These are phyloP conservation scores for Suillus discolor DNA, from an alignment of 768 basidiomycete genomes.

Conservation along the genomic window DNA sequence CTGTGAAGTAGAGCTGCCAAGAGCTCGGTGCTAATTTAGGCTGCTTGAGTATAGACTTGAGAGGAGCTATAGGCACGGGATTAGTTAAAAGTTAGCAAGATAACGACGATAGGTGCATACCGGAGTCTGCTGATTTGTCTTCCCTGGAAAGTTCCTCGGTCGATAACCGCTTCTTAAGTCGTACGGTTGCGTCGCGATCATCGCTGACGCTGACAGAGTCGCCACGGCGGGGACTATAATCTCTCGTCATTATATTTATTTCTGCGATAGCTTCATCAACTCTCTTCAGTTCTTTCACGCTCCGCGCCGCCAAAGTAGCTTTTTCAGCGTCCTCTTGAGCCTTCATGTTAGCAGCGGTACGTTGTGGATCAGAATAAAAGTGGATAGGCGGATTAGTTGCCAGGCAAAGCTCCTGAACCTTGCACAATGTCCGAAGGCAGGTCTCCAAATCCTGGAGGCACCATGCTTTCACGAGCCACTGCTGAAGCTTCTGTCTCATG, in stretches of 20 bases:
- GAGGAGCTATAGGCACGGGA: conserved; percentile 47
- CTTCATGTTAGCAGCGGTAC: not conserved
- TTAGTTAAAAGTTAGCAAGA: conserved; percentile 32
- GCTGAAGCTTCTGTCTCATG: not conserved
- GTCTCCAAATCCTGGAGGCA: not conserved
- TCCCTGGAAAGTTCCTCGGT: conserved; percentile 40
- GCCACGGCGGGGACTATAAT: conserved; percentile 62
- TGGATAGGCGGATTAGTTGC: not conserved
- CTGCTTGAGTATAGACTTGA: conserved; percentile 80
- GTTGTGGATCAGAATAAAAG: not conserved
- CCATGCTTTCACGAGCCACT: not conserved
- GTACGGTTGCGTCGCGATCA: conserved; percentile 75
- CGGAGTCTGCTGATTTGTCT: conserved; percentile 44
- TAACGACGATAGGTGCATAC: conserved; percentile 44
- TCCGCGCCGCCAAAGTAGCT: too few relatives aligned
- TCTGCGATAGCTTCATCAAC: too few relatives aligned
- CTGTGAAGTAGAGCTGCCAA: conserved; percentile 96
- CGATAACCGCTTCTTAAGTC: conserved; percentile 53
- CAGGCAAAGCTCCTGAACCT: not conserved
- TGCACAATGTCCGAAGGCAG: not conserved
- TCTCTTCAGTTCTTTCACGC: too few relatives aligned
- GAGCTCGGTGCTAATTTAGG: conserved; percentile 92
- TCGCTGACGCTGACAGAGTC: conserved; percentile 63
- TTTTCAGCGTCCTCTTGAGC: not conserved
- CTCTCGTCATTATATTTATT: conserved; percentile 50